A percentile compares a stretch with the other conserved stretches of the same genome.
phyloP scores from a whole-genome alignment of 2,329 filamentous ascomycete species.

The Uncinocarpus reesii region DNA sequence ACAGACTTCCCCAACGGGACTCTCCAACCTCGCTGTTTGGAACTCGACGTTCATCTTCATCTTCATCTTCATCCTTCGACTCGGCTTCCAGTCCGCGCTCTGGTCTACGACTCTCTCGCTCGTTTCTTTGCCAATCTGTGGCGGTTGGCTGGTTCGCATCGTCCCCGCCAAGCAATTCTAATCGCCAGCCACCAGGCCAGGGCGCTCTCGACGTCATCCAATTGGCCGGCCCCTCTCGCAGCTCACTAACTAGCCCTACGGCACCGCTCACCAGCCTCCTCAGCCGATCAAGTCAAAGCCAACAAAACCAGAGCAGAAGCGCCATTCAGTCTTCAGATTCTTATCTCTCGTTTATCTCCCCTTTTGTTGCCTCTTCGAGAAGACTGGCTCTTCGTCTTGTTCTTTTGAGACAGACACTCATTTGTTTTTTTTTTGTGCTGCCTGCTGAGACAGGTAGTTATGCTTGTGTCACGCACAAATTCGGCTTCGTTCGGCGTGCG shows the following conservation, averaged over 20 bases:
- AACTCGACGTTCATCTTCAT: not conserved
- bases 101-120: not conserved
- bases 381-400: not conserved
- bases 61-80: not conserved
- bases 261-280: conserved; percentile 7
- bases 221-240: conserved; percentile 4
- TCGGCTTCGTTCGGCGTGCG: conserved; percentile 7
- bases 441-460: not conserved
- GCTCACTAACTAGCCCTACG: not conserved
- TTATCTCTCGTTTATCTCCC: not conserved
- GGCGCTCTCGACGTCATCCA: conserved; percentile 1
- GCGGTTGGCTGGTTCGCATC: not conserved
- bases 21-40: not conserved
- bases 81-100: not conserved
- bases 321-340: not conserved
- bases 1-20: conserved; percentile 5
- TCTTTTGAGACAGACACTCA: not conserved
- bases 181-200: conserved; percentile 7
- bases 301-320: not conserved
- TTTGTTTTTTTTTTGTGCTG: not conserved
- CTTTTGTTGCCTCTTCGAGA: not conserved
- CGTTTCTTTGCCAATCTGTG: not conserved
- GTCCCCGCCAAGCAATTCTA: conserved; percentile 1
- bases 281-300: not conserved
- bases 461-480: conserved; percentile 8